These are phyloP conservation scores for Nitzschia sp. DNA, from an alignment of 108 stramenopile species.

Conservation along the genomic window DNA sequence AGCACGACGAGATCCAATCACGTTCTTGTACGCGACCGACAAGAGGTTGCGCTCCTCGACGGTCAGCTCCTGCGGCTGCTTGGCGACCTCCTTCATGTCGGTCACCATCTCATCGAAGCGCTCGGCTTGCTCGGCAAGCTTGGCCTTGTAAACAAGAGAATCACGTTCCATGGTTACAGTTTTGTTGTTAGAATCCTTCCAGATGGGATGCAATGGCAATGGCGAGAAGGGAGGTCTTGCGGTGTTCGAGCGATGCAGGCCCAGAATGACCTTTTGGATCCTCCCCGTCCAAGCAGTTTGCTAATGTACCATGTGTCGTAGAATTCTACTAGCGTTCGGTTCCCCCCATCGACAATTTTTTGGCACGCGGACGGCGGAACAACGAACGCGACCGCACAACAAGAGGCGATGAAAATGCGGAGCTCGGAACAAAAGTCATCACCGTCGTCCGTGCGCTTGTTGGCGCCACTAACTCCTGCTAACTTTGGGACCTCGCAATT, in stretches of 20 bases:
- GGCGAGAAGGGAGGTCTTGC: too few species aligned
- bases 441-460: too few species aligned
- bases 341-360: not conserved
- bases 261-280: too few species aligned
- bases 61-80: conserved; percentile 96
- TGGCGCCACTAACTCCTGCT: too few species aligned
- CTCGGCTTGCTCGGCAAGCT: conserved; percentile 99
- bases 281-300: too few species aligned
- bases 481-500: too few species aligned
- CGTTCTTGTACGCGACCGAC: conserved; percentile 98
- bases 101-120: conserved; percentile 95
- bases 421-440: too few species aligned
- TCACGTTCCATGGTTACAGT: conserved; percentile 82
- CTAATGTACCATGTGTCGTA: too few species aligned
- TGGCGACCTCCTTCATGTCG: conserved; percentile 98
- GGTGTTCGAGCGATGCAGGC: too few species aligned
- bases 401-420: too few species aligned
- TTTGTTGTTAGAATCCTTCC: conserved; percentile 11
- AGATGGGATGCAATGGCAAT: too few species aligned
- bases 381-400: not conserved
- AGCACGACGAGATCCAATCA: conserved; percentile 99
- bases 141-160: conserved; percentile 96
- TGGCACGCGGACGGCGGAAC: not conserved
- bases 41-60: conserved; percentile 99
- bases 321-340: too few species aligned